Evolutionary conservation across 1,284 basidiomycete species (phyloP), one percentile per base, ranked within the genome.

Genomic region (Schizophyllum amplum): DNA sequence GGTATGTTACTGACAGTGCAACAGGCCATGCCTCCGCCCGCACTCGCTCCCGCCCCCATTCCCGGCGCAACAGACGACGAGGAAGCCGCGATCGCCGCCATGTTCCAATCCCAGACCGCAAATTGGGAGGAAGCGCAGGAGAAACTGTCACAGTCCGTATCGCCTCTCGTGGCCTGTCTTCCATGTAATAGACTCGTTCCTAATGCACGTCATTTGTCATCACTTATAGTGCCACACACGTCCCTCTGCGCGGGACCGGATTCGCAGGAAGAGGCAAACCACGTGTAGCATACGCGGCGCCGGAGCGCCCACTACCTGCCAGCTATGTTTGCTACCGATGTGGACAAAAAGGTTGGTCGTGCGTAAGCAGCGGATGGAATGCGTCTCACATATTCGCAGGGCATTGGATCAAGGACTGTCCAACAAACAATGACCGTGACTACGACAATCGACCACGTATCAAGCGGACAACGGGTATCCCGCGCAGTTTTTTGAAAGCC

Each of bases 251-350:
- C 57, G 85, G 86, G 52, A 80, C 81, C 52, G 76, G 79, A 24
- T 78, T 80, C 59, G 66, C 69, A 57, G 78, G 86, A 46, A 84
- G 84, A 53, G 85, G 83, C 58, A 88, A 87, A 65, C 77, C 84
- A 7, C 77, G 75, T 64, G 64, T 65, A 46, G 63, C 76, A 11
- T 77, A 72, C 21, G 66, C 72, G 55, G 67, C 78, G 25, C 76
- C 75, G 62, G 86, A 90, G 58, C 79, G 83, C 60, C 86, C 87
- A 24, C 76, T 96, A 7, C 94, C 94, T 20, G 81, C 90, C 4
- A 97, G 95, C 56, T 99, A 99, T 74, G 94, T 99, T n/a, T 99
- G 97, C 70, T 98, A 98, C 71, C 87, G 97, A 47, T 99, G 97
- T 73, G 95, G 95, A 48, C 90, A 97, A 73, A 97, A 98, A 83